These are phyloP conservation scores for Phytophthora syringae DNA, from an alignment of 352 stramenopile genomes.

Conservation along the genomic window DNA sequence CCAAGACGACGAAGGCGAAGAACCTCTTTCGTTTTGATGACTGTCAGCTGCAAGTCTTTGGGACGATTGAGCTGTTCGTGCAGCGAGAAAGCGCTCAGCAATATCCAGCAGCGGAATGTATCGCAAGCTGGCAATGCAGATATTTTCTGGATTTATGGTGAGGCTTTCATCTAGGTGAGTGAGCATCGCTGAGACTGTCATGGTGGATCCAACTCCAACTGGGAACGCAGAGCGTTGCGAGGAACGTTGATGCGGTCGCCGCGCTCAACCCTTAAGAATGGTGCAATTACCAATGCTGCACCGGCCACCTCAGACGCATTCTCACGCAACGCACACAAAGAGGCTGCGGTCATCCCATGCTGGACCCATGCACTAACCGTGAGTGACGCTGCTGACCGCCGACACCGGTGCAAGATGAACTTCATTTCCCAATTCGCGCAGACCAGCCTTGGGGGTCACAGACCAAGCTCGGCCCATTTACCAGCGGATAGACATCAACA, in stretches of 20 bases:
- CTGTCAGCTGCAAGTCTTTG: neutral
- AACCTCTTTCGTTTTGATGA: conserved; percentile 74
- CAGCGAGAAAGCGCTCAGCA: neutral
- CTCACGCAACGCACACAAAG: conserved; percentile 1
- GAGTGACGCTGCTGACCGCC: neutral
- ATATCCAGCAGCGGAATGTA: neutral
- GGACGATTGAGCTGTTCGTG: neutral
- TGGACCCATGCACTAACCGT: neutral
- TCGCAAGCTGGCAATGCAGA: neutral
- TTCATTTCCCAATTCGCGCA: too few relatives aligned
- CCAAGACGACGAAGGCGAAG: conserved; percentile 47
- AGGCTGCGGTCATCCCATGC: too few relatives aligned
- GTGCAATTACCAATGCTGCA: neutral
- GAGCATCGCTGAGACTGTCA: neutral
- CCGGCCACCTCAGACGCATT: neutral
- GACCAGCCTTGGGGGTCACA: too few relatives aligned
- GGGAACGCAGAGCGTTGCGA: neutral
- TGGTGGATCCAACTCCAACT: neutral
- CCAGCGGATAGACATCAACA: too few relatives aligned
- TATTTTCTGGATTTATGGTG: conserved; percentile 1
- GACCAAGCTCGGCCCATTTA: too few relatives aligned
- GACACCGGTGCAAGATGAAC: neutral
- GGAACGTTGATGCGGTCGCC: neutral
- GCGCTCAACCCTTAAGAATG: neutral
- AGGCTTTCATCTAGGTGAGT: neutral